phyloP scores from a whole-genome alignment of 2,329 filamentous ascomycete species.

The Sporothrix brunneoviolacea region DNA sequence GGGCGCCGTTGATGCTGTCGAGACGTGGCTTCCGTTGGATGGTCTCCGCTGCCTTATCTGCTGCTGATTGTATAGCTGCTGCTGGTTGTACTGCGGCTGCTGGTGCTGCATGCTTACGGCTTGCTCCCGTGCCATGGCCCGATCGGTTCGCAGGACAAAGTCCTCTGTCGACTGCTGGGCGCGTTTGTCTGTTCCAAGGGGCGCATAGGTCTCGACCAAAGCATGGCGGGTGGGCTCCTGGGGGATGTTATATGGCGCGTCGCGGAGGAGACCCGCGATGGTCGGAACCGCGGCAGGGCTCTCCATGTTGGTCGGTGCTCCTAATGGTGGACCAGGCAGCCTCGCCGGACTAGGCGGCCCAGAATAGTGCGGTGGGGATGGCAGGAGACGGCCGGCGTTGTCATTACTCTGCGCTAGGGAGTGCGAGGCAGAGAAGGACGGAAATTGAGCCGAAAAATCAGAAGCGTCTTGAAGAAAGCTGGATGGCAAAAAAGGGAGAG shows the following conservation, averaged over 20 bases:
- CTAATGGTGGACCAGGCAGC: constrained; percentile 8
- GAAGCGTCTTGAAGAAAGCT: constrained; percentile 2
- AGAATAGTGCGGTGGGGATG: constrained; percentile 16
- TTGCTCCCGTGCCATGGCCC: constrained; percentile 14
- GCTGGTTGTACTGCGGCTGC: background rate
- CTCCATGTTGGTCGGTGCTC: background rate
- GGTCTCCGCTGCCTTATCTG: background rate
- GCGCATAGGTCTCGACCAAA: constrained; percentile 5
- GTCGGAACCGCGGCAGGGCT: too few species aligned
- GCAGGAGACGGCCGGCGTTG: constrained; percentile 11
- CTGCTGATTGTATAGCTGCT: background rate
- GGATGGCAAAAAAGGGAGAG: background rate
- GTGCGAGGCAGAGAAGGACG: too few species aligned
- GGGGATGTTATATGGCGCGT: background rate
- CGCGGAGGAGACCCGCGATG: too few species aligned
- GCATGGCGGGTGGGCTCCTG: background rate
- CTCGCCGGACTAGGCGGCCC: constrained; percentile 8
- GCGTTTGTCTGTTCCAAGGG: too few species aligned
- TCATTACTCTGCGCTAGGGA: background rate
- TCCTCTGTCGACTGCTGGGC: constrained; percentile 22
- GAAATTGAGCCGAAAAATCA: background rate
- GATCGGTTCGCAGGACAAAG: constrained; percentile 23
- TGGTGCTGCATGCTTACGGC: constrained; percentile 17
- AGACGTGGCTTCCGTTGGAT: background rate
- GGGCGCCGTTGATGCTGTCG: background rate